Conservation (phyloP, 1,139 yeast species). For the Suhomyces coccinellae region DNA sequence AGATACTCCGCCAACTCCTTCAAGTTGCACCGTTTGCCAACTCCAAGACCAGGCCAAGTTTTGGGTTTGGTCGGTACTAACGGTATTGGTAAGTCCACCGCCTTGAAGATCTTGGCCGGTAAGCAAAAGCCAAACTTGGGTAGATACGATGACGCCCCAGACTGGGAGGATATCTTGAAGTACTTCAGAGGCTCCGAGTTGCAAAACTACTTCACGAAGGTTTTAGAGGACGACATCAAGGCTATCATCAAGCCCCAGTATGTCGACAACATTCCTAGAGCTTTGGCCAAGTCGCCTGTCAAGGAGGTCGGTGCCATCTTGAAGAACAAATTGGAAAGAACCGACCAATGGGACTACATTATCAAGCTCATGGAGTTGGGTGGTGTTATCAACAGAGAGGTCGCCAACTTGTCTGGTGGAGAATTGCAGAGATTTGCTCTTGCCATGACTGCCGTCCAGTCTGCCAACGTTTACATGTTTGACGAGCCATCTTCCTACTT, state of each 20-base stretch:
- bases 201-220: conserved; percentile 92
- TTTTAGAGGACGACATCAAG: conserved; percentile 88
- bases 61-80: conserved; percentile 96
- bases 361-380: conserved; percentile 70
- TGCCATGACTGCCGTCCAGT: conserved; percentile 95
- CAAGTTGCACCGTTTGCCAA: conserved; percentile 94
- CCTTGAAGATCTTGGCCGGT: conserved; percentile 95
- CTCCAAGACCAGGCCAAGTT: conserved; percentile 99
- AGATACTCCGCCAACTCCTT: conserved; percentile 97
- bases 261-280: conserved; percentile 95
- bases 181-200: conserved; percentile 96
- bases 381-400: conserved; percentile 79
- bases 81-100: conserved; percentile 99
- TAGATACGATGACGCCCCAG: conserved; percentile 90
- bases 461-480: conserved; percentile 95
- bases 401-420: conserved; percentile 91
- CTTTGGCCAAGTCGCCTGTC: conserved; percentile 82
- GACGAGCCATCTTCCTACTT: conserved; percentile 98
- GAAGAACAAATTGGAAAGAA: conserved; percentile 69
- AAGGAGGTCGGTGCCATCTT: conserved; percentile 85
- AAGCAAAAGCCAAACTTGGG: conserved; percentile 97
- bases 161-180: conserved; percentile 90
- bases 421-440: conserved; percentile 97
- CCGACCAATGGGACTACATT: conserved; percentile 59
- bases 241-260: conserved; percentile 97